These are phyloP conservation scores for Cinnamomum micranthum DNA, from an alignment of 164 flowering plant genomes.

Conservation along the genomic window DNA sequence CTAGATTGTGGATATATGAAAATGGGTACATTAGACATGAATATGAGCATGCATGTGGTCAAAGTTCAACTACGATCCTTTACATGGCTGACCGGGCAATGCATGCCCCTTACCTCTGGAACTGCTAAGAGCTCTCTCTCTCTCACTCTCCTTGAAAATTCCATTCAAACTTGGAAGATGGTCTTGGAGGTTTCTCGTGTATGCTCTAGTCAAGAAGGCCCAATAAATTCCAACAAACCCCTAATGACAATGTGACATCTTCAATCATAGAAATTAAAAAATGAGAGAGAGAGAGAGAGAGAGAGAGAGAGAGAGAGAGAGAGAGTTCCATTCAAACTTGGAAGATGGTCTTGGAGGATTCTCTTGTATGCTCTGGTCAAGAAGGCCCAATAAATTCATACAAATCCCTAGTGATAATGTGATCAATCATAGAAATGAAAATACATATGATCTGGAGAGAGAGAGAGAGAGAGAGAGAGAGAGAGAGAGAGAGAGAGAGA, in stretches of 20 bases:
- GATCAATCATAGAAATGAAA: too few species aligned
- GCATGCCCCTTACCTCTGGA: not conserved
- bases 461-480: slow-evolving; percentile 1
- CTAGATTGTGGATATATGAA: too few species aligned
- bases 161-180: slow-evolving; percentile 1
- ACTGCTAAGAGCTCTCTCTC: not conserved
- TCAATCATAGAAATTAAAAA: not conserved
- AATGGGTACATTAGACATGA: not conserved
- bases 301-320: too few species aligned
- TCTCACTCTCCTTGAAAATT: not conserved
- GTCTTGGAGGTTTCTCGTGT: not conserved
- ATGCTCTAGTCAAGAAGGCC: not conserved
- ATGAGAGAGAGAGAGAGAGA: not conserved
- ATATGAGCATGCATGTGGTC: not conserved
- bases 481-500: slow-evolving; percentile 1
- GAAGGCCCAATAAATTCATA: slow-evolving; percentile 3
- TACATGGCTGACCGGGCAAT: slow-evolving; percentile 1
- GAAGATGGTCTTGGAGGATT: not conserved
- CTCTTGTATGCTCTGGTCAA: not conserved
- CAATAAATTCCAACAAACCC: not conserved
- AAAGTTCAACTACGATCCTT: slow-evolving; percentile 1
- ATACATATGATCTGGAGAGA: not conserved
- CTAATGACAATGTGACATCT: not conserved
- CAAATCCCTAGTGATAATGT: not conserved
- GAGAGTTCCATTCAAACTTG: not conserved